Conservation (phyloP, 2,329 filamentous ascomycete genomes). For the Cytospora piceicola region DNA sequence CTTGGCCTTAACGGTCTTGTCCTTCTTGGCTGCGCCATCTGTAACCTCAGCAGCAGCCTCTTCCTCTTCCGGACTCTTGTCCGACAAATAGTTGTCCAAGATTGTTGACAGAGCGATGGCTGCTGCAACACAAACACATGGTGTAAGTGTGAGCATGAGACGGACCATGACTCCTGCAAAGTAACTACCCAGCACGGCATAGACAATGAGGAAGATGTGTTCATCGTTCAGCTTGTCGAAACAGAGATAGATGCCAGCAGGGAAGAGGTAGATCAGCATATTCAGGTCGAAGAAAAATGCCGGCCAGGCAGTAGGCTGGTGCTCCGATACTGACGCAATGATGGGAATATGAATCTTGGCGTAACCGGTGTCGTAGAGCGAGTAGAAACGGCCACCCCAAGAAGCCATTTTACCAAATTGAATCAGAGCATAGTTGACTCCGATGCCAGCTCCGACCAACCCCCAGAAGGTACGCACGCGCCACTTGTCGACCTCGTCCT, state of each 20-base stretch:
- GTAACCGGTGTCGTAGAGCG: conserved; percentile 97
- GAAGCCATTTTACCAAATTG: conserved; percentile 91
- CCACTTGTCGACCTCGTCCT: conserved; percentile 92
- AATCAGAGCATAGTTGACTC: conserved; percentile 78
- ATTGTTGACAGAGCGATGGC: conserved; percentile 87
- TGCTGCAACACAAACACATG: conserved; percentile 92
- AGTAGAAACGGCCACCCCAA: conserved; percentile 99
- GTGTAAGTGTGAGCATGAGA: conserved; percentile 95
- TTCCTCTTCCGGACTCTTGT: conserved; percentile 62
- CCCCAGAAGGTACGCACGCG: conserved; percentile 75
- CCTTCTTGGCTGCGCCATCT: conserved; percentile 63
- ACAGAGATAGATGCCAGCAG: conserved; percentile 96
- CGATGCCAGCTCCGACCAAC: conserved; percentile 76
- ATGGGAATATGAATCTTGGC: conserved; percentile 99
- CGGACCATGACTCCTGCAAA: conserved; percentile 99
- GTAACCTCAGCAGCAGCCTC: conserved; percentile 47
- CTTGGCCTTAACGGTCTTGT: conserved; percentile 46
- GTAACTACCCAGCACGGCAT: conserved; percentile 95
- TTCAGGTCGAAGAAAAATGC: conserved; percentile 99
- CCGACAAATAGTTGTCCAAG: conserved; percentile 80
- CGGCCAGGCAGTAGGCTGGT: conserved; percentile 98
- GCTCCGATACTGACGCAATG: conserved; percentile 98
- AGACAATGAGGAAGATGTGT: conserved; percentile 97
- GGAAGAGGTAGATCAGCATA: conserved; percentile 98
- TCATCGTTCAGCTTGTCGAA: conserved; percentile 93